phyloP scores from a whole-genome alignment of 352 stramenopile species.

The Phytophthora ohioensis region DNA sequence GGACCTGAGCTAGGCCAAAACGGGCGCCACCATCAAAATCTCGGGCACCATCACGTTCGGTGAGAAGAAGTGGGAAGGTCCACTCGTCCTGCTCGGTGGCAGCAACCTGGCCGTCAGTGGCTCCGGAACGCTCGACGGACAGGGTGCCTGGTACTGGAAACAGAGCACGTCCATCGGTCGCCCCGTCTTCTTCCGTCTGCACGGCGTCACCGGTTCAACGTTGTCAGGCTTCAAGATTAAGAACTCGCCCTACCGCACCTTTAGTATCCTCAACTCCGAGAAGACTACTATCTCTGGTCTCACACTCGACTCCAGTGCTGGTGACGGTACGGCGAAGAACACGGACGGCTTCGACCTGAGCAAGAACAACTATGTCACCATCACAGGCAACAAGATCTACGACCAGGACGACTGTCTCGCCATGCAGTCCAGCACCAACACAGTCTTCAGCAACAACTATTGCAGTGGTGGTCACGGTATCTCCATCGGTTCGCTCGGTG shows the following conservation, averaged over 20 bases:
- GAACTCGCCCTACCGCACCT: slow-evolving; percentile 36
- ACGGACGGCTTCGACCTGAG: slow-evolving; percentile 40
- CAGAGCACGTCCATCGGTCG: slow-evolving; percentile 38
- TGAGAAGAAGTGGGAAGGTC: slow-evolving; percentile 41
- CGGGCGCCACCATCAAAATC: slow-evolving; percentile 39
- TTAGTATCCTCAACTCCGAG: slow-evolving; percentile 43
- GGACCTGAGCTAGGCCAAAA: slow-evolving; percentile 40
- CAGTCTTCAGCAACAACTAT: slow-evolving; percentile 24
- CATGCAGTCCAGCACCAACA: slow-evolving; percentile 34
- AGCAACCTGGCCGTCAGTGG: slow-evolving; percentile 38
- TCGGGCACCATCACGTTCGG: slow-evolving; percentile 50
- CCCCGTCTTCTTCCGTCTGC: slow-evolving; percentile 46
- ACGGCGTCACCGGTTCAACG: slow-evolving; percentile 30
- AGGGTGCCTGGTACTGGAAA: slow-evolving; percentile 53
- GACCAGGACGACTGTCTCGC: slow-evolving; percentile 40
- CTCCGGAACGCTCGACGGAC: slow-evolving; percentile 43
- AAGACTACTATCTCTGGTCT: slow-evolving; percentile 34
- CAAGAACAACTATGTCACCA: slow-evolving; percentile 35
- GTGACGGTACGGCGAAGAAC: slow-evolving; percentile 23
- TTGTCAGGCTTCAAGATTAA: slow-evolving; percentile 45
- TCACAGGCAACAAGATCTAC: slow-evolving; percentile 43
- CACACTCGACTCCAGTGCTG: slow-evolving; percentile 27
- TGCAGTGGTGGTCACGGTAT: slow-evolving; percentile 39
- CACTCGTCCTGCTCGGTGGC: slow-evolving; percentile 42
- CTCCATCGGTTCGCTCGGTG: slow-evolving; percentile 33